These are phyloP conservation scores for Harringtonia lauricola DNA, from an alignment of 2,329 filamentous ascomycete species.

Conservation along the genomic window DNA sequence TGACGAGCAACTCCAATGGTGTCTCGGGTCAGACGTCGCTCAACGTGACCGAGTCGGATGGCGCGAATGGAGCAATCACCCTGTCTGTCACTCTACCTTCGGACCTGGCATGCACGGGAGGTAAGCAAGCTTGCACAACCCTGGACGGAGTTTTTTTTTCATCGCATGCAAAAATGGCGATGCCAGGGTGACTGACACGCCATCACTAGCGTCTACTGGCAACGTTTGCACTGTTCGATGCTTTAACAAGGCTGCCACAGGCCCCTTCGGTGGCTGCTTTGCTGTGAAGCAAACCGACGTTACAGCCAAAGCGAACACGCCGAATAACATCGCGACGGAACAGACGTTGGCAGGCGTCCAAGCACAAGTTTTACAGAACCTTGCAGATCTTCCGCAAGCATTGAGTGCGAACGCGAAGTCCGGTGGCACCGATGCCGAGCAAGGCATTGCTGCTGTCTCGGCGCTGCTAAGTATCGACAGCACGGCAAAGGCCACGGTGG, in stretches of 20 bases:
- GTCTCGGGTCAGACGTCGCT: conserved; percentile 28
- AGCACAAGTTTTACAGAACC: conserved; percentile 37
- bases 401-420: conserved; percentile 34
- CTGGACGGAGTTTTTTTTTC: neutral
- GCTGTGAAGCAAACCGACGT: conserved; percentile 42
- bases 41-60: conserved; percentile 29
- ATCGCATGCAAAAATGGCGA: no score
- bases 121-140: conserved; percentile 19
- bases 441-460: conserved; percentile 20
- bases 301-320: conserved; percentile 27
- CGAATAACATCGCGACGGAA: conserved; percentile 32
- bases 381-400: conserved; percentile 35
- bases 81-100: conserved; percentile 42
- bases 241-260: conserved; percentile 36
- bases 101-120: conserved; percentile 36
- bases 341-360: conserved; percentile 32
- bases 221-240: conserved; percentile 48
- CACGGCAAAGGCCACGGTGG: conserved; percentile 10
- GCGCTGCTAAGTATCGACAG: conserved; percentile 17
- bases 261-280: conserved; percentile 42
- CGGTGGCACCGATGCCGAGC: conserved; percentile 14
- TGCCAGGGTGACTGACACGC: no score
- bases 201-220: conserved; percentile 43
- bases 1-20: conserved; percentile 31
- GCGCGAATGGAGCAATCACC: conserved; percentile 32